Conservation (phyloP, 2,329 filamentous ascomycete species). For the Diaporthe amygdali region DNA sequence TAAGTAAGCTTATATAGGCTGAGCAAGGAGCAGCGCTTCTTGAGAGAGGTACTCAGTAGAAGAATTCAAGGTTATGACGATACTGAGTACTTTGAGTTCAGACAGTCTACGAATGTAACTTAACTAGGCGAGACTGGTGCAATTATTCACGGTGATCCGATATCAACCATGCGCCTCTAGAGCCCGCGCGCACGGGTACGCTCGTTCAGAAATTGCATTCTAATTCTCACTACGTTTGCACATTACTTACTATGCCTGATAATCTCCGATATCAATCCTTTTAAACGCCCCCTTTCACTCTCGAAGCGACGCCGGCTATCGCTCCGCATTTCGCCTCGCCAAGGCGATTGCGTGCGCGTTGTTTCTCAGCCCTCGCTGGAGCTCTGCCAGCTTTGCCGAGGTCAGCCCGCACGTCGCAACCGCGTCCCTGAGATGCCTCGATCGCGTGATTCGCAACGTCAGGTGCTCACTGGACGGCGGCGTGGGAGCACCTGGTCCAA, state of each 20-base stretch:
- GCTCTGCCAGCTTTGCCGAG: neutral
- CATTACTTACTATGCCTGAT: neutral
- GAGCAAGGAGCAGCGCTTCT: neutral
- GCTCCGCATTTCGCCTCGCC: neutral
- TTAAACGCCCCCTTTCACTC: neutral
- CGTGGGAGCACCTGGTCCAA: neutral
- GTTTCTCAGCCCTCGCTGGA: neutral
- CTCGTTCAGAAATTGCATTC: neutral
- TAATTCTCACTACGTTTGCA: neutral
- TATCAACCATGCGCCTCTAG: too few species aligned
- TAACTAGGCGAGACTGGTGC: neutral
- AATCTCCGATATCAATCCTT: neutral
- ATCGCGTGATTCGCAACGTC: neutral
- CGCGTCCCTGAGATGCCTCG: neutral
- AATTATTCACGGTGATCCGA: neutral
- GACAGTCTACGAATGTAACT: too few species aligned
- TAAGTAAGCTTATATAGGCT: neutral
- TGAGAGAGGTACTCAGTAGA: neutral
- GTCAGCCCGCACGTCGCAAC: neutral
- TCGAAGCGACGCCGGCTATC: neutral
- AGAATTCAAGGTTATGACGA: too few species aligned
- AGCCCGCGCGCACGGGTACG: neutral
- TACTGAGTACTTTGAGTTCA: neutral
- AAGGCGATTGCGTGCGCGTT: slow-evolving; percentile 10
- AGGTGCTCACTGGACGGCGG: neutral